Evolutionary conservation across 257 asterid species (phyloP).

Genomic region (Lavandula angustifolia): DNA sequence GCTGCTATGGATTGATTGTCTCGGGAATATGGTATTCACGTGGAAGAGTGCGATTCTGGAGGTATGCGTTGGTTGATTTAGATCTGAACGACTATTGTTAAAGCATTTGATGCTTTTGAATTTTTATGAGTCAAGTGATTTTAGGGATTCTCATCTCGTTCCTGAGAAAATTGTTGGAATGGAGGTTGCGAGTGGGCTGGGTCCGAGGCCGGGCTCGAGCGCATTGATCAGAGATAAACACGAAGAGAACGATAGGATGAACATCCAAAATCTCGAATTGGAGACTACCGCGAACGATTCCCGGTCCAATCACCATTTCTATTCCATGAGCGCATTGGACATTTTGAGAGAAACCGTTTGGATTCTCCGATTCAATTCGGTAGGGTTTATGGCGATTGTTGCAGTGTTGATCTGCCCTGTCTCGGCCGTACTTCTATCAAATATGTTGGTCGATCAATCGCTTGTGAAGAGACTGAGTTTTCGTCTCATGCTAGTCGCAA

Average conservation of each 20-base stretch:
- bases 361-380: conserved; percentile 70
- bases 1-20: conserved; percentile 17
- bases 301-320: conserved; percentile 49
- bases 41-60: conserved; percentile 30
- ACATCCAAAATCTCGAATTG: conserved; percentile 44
- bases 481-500: conserved; percentile 65
- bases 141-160: conserved; percentile 15
- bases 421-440: conserved; percentile 69
- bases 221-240: conserved; percentile 41
- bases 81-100: conserved; percentile 34
- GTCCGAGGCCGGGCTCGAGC: conserved; percentile 49
- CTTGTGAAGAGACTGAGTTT: conserved; percentile 54
- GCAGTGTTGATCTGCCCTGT: conserved; percentile 76
- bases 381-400: conserved; percentile 63
- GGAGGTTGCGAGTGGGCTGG: conserved; percentile 56
- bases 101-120: conserved; percentile 9
- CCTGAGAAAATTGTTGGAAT: conserved; percentile 34
- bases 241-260: conserved; percentile 37
- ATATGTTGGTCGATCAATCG: conserved; percentile 64
- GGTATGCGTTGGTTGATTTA: conserved; percentile 34
- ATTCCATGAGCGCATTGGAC: conserved; percentile 71
- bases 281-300: conserved; percentile 36
- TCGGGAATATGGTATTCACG: conserved; percentile 21
- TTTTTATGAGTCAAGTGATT: conserved; percentile 11
- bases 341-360: conserved; percentile 81